Percentiles rank a stretch among this genome's conserved stretches.
phyloP scores from a whole-genome alignment of 139 green algal genomes.

The Klebsormidium nitens region DNA sequence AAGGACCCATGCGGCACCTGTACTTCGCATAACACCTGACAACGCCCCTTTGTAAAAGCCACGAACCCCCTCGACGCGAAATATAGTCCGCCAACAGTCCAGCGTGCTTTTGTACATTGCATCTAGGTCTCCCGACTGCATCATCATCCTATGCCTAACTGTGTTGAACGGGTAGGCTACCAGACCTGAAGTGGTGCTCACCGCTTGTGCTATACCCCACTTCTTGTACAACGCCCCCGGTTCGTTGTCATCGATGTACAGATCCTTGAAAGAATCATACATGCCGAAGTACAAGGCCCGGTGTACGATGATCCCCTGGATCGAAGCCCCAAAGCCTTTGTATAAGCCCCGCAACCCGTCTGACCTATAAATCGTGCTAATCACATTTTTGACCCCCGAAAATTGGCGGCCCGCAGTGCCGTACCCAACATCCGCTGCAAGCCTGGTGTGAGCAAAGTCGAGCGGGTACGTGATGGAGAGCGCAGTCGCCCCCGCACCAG shows the following conservation, averaged over 20 bases:
- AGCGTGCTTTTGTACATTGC: conserved; percentile 84
- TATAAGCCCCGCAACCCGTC: conserved; percentile 60
- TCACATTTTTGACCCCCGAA: conserved; percentile 86
- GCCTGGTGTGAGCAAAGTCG: conserved; percentile 96
- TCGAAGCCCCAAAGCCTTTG: conserved; percentile 87
- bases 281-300: conserved; percentile 97
- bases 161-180: conserved; percentile 97
- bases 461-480: conserved; percentile 98
- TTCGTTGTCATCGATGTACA: conserved; percentile 4
- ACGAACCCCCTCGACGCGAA: conserved; percentile 73
- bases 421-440: conserved; percentile 86
- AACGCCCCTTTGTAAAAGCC: conserved; percentile 93
- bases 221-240: not conserved
- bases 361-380: conserved; percentile 64
- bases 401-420: conserved; percentile 69
- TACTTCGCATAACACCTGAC: conserved; percentile 68
- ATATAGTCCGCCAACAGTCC: conserved; percentile 88
- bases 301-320: conserved; percentile 99
- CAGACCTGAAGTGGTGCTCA: conserved; percentile 70
- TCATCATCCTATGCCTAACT: conserved; percentile 93
- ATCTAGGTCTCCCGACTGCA: conserved; percentile 78
- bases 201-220: conserved; percentile 71
- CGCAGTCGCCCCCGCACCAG: conserved; percentile 82
- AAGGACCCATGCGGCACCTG: conserved; percentile 62
- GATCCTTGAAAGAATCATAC: conserved; percentile 93